These are phyloP conservation scores for Kurtzmaniella quercitrusa DNA, from an alignment of 1,139 yeast species.

Conservation along the genomic window DNA sequence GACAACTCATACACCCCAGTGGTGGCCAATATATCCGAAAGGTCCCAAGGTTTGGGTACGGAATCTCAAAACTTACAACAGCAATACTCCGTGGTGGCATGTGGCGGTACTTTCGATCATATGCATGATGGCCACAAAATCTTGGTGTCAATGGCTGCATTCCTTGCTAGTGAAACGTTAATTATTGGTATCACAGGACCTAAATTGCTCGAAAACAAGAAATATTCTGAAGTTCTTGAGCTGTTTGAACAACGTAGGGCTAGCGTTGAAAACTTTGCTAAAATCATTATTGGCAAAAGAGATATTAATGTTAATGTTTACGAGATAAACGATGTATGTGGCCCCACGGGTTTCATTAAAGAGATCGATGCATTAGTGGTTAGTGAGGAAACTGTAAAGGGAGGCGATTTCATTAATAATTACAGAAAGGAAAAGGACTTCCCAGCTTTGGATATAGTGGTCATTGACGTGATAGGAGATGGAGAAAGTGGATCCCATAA, in stretches of 20 bases:
- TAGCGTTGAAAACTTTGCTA: conserved; percentile 47
- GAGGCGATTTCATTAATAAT: conserved; percentile 71
- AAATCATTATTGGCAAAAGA: conserved; percentile 22
- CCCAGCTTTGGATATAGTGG: conserved; percentile 49
- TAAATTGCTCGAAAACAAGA: conserved; percentile 69
- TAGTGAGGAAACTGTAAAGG: conserved; percentile 73
- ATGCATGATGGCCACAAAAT: conserved; percentile 94
- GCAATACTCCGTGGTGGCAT: conserved; percentile 38
- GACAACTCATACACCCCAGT: background rate
- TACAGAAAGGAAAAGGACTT: conserved; percentile 56
- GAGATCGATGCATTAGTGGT: conserved; percentile 78
- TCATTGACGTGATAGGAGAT: conserved; percentile 66
- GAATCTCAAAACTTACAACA: background rate
- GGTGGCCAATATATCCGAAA: background rate
- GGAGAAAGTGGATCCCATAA: conserved; percentile 45
- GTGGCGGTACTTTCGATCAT: conserved; percentile 98
- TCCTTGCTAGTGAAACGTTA: conserved; percentile 48
- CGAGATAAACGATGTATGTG: conserved; percentile 81
- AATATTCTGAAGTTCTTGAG: conserved; percentile 64
- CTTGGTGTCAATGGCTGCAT: conserved; percentile 69
- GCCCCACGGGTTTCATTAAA: conserved; percentile 82
- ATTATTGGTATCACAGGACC: conserved; percentile 86
- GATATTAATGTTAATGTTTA: conserved; percentile 17
- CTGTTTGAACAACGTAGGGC: conserved; percentile 48
- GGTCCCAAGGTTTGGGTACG: background rate